These are phyloP conservation scores for Cyclotella atomus DNA, from an alignment of 108 stramenopile genomes.

Conservation along the genomic window DNA sequence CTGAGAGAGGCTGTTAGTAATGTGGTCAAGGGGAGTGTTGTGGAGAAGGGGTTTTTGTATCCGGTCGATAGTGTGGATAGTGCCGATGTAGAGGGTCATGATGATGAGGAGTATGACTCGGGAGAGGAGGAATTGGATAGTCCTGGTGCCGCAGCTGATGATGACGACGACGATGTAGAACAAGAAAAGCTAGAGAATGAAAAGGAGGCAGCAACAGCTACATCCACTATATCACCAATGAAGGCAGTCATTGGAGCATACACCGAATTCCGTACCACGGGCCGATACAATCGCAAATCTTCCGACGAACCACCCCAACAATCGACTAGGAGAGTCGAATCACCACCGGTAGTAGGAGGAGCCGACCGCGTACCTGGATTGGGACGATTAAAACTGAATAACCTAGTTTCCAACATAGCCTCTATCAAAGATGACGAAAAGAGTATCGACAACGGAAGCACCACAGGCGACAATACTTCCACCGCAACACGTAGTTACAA, in stretches of 20 bases:
- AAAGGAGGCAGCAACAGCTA: background rate
- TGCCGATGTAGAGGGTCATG: slow-evolving; percentile 1
- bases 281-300: slow-evolving; percentile 32
- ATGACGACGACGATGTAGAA: slow-evolving; percentile 13
- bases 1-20: background rate
- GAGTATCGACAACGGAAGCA: background rate
- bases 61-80: slow-evolving; percentile 7
- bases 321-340: slow-evolving; percentile 25
- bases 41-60: too few relatives aligned
- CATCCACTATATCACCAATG: background rate
- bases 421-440: too few relatives aligned
- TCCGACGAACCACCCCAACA: too few relatives aligned
- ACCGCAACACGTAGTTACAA: background rate
- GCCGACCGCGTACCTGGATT: slow-evolving; percentile 37
- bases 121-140: background rate
- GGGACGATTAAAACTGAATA: slow-evolving; percentile 22
- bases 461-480: background rate
- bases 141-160: background rate
- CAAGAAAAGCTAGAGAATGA: background rate
- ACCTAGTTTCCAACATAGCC: slow-evolving; percentile 12
- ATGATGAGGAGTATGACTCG: background rate
- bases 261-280: slow-evolving; percentile 37
- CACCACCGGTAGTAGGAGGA: slow-evolving; percentile 26
- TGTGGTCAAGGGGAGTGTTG: slow-evolving; percentile 12
- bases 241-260: slow-evolving; percentile 31